phyloP scores from a whole-genome alignment of 1,284 basidiomycete species.

The Sparassis latifolia region DNA sequence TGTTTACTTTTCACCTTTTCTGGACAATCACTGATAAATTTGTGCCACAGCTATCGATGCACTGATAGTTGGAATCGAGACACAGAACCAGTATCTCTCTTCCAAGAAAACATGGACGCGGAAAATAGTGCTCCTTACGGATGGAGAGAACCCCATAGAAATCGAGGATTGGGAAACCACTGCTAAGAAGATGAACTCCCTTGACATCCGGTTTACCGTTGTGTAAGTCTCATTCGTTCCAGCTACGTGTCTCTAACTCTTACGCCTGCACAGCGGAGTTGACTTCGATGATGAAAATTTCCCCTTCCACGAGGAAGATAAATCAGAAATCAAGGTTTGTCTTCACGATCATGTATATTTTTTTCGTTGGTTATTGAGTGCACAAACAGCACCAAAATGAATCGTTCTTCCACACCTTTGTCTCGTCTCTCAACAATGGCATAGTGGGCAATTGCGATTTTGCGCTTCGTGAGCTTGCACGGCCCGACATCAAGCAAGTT shows the following conservation, averaged over 20 bases:
- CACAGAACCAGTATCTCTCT: slow-evolving; percentile 54
- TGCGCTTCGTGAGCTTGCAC: slow-evolving; percentile 62
- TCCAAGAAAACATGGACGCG: slow-evolving; percentile 76
- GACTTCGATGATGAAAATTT: slow-evolving; percentile 80
- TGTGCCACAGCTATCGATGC: slow-evolving; percentile 70
- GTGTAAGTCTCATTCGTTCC: slow-evolving; percentile 40
- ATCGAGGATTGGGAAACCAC: slow-evolving; percentile 70
- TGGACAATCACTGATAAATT: not conserved
- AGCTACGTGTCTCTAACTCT: not conserved
- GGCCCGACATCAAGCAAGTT: slow-evolving; percentile 62
- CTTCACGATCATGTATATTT: too few species aligned
- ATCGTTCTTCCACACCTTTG: slow-evolving; percentile 61
- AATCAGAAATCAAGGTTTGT: slow-evolving; percentile 63
- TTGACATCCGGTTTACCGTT: slow-evolving; percentile 55
- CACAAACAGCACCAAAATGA: slow-evolving; percentile 65
- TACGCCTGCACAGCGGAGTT: slow-evolving; percentile 50
- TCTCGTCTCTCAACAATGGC: slow-evolving; percentile 37
- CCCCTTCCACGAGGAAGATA: slow-evolving; percentile 59
- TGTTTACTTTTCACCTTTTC: not conserved
- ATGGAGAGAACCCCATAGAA: slow-evolving; percentile 69
- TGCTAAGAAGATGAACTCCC: slow-evolving; percentile 57
- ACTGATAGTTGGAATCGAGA: slow-evolving; percentile 80
- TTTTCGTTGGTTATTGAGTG: not conserved
- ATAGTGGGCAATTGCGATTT: slow-evolving; percentile 66
- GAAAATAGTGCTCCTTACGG: slow-evolving; percentile 75